Evolutionary conservation across 257 asterid genomes (phyloP).

Genomic region (Solanum rostratum): DNA sequence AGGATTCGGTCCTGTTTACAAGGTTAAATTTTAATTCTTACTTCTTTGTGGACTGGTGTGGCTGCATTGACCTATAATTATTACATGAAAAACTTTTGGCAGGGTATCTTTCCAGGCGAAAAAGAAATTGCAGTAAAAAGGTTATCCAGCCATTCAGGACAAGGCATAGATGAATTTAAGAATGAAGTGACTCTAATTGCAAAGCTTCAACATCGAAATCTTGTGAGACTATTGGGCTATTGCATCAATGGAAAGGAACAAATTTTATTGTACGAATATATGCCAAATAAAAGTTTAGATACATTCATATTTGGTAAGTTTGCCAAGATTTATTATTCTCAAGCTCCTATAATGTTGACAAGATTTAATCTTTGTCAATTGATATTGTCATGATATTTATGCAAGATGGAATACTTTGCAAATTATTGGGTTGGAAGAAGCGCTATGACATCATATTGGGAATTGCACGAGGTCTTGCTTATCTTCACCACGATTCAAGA

Average conservation of each 20-base stretch:
- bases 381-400: background rate
- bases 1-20: background rate
- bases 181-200: background rate
- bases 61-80: background rate
- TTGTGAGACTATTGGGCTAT: background rate
- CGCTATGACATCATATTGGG: background rate
- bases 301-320: no score
- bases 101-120: background rate
- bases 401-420: background rate
- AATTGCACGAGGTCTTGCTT: background rate
- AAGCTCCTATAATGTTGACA: no score
- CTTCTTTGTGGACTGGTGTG: background rate
- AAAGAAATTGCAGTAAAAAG: background rate
- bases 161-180: background rate
- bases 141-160: background rate
- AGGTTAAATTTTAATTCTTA: background rate
- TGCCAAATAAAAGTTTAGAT: no score
- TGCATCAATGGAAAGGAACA: background rate
- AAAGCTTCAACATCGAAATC: background rate
- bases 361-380: background rate
- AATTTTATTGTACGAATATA: background rate
- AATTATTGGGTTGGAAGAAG: background rate
- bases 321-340: no score
- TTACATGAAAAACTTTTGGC: background rate
- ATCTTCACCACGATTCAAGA: background rate